Base-by-base conservation (phyloP, 2,329 filamentous ascomycete species). In the Chaetomium globosum region DNA sequence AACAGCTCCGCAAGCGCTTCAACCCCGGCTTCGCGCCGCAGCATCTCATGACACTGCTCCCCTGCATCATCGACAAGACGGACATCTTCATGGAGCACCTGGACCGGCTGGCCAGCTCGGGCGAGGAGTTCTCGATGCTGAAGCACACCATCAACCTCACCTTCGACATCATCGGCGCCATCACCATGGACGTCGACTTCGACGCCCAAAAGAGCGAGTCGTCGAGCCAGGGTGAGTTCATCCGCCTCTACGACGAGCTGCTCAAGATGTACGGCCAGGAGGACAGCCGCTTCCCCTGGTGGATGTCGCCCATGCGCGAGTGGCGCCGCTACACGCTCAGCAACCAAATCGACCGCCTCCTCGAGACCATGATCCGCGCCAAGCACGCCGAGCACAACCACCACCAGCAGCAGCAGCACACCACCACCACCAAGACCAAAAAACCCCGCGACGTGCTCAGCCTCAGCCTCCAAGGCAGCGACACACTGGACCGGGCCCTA, bases 21-120 rank as follows among this genome's bases (percentile, higher is more conserved):
- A 79, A 76, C 66, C 75, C 75, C 0, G 78, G 76, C 0, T 80
- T 79, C 58, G 74, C 78, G 0, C 76, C 75, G 1, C 74, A 77
- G 60, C 75, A 79, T 39, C 71, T 80, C n/a, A 73, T 77, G 65
- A 75, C 72, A 4, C 69, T 79, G 1, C 64, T 79, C 59, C 77
- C 76, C 0, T 68, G 68, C 46, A 77, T 79, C 52, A 53, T 79
- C 5, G 76, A 78, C 26, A 79, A 78, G 67, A 72, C 71, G 0
- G 51, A 59, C 33, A 67, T 69, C 1, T 77, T 78, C 52, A 26
- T 78, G 3, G 57, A 68, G 1, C 71, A 73, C 26, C 71, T 79
- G 5, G 75, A 78, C 56, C 48, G 59, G 21, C 71, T 72, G 28
- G 73, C 73, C 16, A 31, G 39, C 13, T 72, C 70, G 1, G 72